Evolutionary conservation across 75 land plant species (phyloP), one percentile per base, ranked within the genome.

Genomic region (Selaginella moellendorffii): DNA sequence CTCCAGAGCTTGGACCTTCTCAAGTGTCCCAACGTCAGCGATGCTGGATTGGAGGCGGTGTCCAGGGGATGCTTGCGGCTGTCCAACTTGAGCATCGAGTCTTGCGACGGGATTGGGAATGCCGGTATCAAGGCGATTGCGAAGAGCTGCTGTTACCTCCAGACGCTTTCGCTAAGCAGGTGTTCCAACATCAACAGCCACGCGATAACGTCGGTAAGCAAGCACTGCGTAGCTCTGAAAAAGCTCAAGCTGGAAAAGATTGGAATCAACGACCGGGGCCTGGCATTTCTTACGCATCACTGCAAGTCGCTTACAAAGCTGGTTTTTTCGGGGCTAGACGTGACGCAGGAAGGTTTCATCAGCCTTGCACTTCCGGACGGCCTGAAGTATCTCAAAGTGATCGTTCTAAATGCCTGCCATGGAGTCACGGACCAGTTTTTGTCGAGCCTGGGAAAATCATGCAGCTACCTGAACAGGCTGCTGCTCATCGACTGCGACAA

Each of bases 231-330:
- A 46, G 73, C 60, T 54, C 63, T 91, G 58, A 63, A 30, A 0
- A 91, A 83, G 78, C 65, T 81, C 21, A 87, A 88, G 81, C 72
- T 91, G 29, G 83, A 85, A 65, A 67, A 51, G 25, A n/a, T 85
- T 28, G 78, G 72, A 21, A 61, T 91, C 21, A 73, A 72, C 26
- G 82, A 91, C 61, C 31, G 69, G 14, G 77, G 86, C 20, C 81
- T 91, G 25, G 80, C 83, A 24, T 79, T 76, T 19, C 63, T 91
- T 52, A 95, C 95, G 1, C 73, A 75, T 56, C 73, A 77, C 51
- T 80, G 86, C 21, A 82, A 73, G 69, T 52, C 79, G 21, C 46
- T 36, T 36, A 36, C 46, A 36, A 36, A 36, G 46, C 5, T 36
- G 46, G 46, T 36, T 36, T 14, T 36, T 14, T 36, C 46, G 5